These are phyloP conservation scores for Globisporangium rhizosaccharum DNA, from an alignment of 352 stramenopile species.

Conservation along the genomic window DNA sequence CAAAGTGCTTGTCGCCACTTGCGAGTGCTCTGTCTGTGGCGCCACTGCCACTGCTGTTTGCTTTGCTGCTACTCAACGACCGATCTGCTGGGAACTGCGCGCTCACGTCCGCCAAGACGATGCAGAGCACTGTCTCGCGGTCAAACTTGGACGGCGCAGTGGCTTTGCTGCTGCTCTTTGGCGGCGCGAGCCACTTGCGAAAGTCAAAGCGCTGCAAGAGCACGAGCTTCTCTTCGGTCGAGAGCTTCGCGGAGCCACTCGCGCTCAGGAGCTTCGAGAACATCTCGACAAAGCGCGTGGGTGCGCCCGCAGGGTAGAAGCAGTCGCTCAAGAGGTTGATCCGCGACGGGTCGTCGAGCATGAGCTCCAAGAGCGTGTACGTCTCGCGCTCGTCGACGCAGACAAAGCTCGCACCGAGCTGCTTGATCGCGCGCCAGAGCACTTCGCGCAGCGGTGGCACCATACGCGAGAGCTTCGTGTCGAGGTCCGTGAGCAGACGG, in stretches of 20 bases:
- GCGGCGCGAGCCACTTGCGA: conserved; percentile 52
- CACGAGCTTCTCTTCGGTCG: conserved; percentile 64
- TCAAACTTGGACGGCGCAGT: conserved; percentile 68
- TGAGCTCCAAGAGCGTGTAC: conserved; percentile 71
- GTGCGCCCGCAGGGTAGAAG: conserved; percentile 69
- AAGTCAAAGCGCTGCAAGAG: conserved; percentile 78
- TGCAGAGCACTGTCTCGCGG: conserved; percentile 72
- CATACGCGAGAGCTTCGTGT: conserved; percentile 77
- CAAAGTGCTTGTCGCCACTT: conserved; percentile 5
- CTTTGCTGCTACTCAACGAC: conserved; percentile 17
- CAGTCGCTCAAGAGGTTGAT: conserved; percentile 80
- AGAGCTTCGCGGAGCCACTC: conserved; percentile 59
- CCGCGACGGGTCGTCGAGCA: conserved; percentile 78
- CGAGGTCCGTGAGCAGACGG: conserved; percentile 63
- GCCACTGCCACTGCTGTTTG: not conserved
- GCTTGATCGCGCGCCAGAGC: conserved; percentile 78
- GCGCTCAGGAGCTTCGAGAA: conserved; percentile 84
- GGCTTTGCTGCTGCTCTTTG: conserved; percentile 21
- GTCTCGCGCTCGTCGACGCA: conserved; percentile 80
- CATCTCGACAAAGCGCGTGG: conserved; percentile 80
- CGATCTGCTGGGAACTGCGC: conserved; percentile 46
- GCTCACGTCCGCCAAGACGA: conserved; percentile 69
- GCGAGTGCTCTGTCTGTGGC: conserved; percentile 4
- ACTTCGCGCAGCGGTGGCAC: conserved; percentile 80
- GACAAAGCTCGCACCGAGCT: conserved; percentile 73